Conservation (phyloP, 78 protist species). For the Pigoraptor vietnamica region DNA sequence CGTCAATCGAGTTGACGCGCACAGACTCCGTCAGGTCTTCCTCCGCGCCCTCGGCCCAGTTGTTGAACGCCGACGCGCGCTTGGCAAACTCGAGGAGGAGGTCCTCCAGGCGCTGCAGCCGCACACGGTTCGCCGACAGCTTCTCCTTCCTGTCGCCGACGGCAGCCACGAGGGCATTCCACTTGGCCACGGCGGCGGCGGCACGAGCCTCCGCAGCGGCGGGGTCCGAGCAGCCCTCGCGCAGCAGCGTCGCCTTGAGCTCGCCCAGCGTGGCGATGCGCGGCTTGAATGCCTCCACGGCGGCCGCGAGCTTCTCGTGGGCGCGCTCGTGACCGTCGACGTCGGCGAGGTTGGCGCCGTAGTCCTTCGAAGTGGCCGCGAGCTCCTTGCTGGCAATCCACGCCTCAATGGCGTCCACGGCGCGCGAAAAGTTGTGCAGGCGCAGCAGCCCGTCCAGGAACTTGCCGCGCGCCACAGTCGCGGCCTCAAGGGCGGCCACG, state of each 20-base stretch:
- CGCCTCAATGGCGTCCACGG: background rate
- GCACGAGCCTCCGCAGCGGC: background rate
- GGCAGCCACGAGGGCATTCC: background rate
- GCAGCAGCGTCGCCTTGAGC: background rate
- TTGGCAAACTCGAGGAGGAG: conserved; percentile 32
- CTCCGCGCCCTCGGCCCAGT: background rate
- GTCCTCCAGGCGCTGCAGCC: conserved; percentile 21
- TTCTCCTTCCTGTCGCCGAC: background rate
- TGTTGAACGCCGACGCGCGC: background rate
- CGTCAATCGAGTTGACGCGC: conserved; percentile 12
- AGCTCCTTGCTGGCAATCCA: background rate
- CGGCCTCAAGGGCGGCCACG: background rate
- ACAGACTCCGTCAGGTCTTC: conserved; percentile 38
- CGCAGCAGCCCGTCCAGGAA: background rate
- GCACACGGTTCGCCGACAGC: background rate
- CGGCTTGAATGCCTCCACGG: background rate
- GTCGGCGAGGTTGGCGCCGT: background rate
- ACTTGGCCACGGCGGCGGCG: background rate
- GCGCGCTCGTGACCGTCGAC: background rate
- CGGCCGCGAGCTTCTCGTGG: background rate
- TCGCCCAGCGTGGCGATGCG: background rate
- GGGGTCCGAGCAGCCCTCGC: background rate
- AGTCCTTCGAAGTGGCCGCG: background rate
- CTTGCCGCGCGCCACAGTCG: background rate
- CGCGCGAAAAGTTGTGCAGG: background rate